Conservation (phyloP, 2,329 filamentous ascomycete species). For the Xylaria sp. region DNA sequence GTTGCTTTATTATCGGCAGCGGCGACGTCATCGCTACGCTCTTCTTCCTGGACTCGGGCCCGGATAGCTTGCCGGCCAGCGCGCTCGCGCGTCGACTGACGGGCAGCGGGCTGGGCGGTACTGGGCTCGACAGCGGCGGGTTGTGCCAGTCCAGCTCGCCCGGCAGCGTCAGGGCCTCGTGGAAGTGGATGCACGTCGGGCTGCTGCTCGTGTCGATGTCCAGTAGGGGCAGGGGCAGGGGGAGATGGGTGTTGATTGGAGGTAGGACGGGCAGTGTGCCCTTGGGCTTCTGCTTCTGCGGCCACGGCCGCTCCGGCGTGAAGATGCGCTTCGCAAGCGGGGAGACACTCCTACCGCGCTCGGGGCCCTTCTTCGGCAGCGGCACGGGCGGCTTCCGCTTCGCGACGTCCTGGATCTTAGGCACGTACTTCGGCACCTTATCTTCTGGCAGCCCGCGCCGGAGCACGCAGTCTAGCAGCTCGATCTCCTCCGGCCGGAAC, state of each 20-base stretch:
- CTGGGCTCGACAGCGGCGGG: constrained; percentile 21
- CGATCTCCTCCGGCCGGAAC: constrained; percentile 34
- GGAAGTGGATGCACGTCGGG: constrained; percentile 27
- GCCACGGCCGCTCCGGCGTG: constrained; percentile 6
- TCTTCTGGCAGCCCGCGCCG: constrained; percentile 18
- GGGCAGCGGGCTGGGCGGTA: constrained; percentile 13
- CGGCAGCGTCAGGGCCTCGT: constrained; percentile 30
- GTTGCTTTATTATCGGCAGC: constrained; percentile 26
- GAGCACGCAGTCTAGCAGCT: constrained; percentile 34
- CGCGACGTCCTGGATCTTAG: not conserved
- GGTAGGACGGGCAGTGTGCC: not conserved
- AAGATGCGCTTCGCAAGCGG: constrained; percentile 9
- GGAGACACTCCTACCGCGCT: not conserved
- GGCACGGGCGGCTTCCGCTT: constrained; percentile 19
- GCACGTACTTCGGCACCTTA: constrained; percentile 3
- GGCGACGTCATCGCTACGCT: constrained; percentile 23
- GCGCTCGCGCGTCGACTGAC: constrained; percentile 23
- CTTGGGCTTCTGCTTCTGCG: not conserved
- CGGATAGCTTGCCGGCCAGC: constrained; percentile 24
- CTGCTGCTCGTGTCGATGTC: constrained; percentile 26
- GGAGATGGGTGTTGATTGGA: constrained; percentile 26
- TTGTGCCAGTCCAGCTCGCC: constrained; percentile 35
- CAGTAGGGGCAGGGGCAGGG: not conserved
- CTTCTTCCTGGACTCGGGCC: constrained; percentile 11
- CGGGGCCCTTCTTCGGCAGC: constrained; percentile 28